These are phyloP conservation scores for Pezicula radicicola DNA, from an alignment of 2,329 filamentous ascomycete species.

Conservation along the genomic window DNA sequence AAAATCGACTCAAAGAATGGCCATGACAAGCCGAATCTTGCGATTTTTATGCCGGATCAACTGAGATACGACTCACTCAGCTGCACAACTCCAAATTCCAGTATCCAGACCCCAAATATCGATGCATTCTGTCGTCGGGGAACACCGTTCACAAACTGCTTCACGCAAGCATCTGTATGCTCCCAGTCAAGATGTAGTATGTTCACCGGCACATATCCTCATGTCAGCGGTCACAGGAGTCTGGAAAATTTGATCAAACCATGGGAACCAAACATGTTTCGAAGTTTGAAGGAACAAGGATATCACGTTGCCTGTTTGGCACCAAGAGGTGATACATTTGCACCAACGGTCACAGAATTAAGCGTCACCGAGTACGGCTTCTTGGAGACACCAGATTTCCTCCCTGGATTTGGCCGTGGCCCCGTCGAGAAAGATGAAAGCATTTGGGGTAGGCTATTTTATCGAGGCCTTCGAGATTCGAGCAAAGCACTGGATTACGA, in stretches of 20 bases:
- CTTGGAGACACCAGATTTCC: slow-evolving; percentile 33
- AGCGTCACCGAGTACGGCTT: slow-evolving; percentile 43
- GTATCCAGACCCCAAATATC: slow-evolving; percentile 37
- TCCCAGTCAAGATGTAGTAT: slow-evolving; percentile 43
- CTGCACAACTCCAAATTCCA: slow-evolving; percentile 25
- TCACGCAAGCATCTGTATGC: slow-evolving; percentile 42
- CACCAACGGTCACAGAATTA: slow-evolving; percentile 39
- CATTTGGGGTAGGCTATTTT: slow-evolving; percentile 38
- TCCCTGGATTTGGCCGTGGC: slow-evolving; percentile 26
- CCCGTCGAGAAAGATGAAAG: slow-evolving; percentile 25
- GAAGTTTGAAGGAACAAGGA: slow-evolving; percentile 38
- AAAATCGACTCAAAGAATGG: not conserved
- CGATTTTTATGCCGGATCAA: slow-evolving; percentile 47
- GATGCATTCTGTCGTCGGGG: slow-evolving; percentile 36
- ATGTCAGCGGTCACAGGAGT: slow-evolving; percentile 42
- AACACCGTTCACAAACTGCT: slow-evolving; percentile 42
- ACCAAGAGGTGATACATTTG: slow-evolving; percentile 39
- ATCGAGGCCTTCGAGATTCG: slow-evolving; percentile 36
- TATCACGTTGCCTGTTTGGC: slow-evolving; percentile 45
- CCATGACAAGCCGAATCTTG: slow-evolving; percentile 28
- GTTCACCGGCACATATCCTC: slow-evolving; percentile 44
- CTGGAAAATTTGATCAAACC: slow-evolving; percentile 46
- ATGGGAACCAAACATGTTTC: slow-evolving; percentile 45
- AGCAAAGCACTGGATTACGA: slow-evolving; percentile 40
- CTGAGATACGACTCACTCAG: slow-evolving; percentile 41